Conservation (phyloP, 1,139 yeast species). For the Zygoascus hellenicus region DNA sequence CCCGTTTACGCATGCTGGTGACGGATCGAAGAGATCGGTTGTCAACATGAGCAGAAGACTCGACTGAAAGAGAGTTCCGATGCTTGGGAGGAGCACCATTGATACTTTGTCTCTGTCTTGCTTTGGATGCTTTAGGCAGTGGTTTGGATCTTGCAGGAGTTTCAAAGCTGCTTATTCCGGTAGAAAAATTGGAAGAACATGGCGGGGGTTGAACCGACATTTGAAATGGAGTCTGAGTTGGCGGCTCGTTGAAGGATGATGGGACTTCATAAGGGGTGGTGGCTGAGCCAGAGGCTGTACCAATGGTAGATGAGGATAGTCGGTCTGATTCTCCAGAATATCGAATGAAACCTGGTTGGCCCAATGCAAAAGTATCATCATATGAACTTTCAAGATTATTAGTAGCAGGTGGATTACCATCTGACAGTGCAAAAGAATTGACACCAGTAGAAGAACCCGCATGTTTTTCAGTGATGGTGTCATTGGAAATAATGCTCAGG, state of each 20-base stretch:
- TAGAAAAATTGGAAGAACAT: slow-evolving; percentile 1
- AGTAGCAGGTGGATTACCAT: not conserved
- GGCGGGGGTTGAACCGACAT: not conserved
- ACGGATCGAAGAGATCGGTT: slow-evolving; percentile 1
- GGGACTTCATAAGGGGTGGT: not conserved
- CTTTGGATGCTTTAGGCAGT: too few relatives aligned
- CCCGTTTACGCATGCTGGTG: slow-evolving; percentile 5
- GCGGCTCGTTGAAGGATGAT: too few relatives aligned
- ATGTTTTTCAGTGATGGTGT: slow-evolving; percentile 4
- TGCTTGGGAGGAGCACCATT: too few relatives aligned
- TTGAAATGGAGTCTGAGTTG: too few relatives aligned
- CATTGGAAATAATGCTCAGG: slow-evolving; percentile 4
- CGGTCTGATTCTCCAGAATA: slow-evolving; percentile 8
- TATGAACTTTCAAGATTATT: not conserved
- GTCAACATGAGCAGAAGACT: not conserved
- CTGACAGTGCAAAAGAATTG: not conserved
- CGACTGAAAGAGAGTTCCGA: too few relatives aligned
- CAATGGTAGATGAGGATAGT: slow-evolving; percentile 6
- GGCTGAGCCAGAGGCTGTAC: slow-evolving; percentile 4
- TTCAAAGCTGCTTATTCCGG: slow-evolving; percentile 5
- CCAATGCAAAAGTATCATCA: slow-evolving; percentile 3
- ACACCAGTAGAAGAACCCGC: not conserved
- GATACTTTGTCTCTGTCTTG: too few relatives aligned
- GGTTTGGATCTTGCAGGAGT: not conserved
- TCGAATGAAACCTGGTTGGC: slow-evolving; percentile 6